Conservation (phyloP, 2,329 filamentous ascomycete genomes). For the Apiospora kogelbergensis region DNA sequence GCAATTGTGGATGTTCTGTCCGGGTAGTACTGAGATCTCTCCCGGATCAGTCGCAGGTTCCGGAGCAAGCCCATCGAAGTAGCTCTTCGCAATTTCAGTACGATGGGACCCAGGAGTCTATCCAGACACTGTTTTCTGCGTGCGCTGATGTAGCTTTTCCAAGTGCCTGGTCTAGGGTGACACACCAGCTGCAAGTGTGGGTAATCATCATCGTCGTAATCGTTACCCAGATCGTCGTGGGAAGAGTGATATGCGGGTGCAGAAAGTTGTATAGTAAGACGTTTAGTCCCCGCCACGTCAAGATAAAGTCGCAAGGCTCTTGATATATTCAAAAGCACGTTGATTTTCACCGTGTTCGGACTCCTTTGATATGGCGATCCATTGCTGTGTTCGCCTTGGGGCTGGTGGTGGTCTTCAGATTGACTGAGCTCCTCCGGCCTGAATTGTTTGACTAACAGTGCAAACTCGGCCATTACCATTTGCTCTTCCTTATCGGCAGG, state of each 20-base stretch:
- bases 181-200: background rate
- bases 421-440: background rate
- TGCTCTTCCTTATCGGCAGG: background rate
- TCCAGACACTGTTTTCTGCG: background rate
- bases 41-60: background rate
- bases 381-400: background rate
- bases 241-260: background rate
- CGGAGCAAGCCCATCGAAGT: background rate
- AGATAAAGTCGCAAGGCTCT: background rate
- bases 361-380: background rate
- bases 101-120: background rate
- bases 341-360: background rate
- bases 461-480: background rate
- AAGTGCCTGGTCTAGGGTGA: background rate
- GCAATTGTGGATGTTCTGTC: background rate
- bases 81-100: background rate
- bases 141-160: background rate
- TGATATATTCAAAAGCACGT: background rate
- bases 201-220: background rate
- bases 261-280: background rate
- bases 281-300: background rate
- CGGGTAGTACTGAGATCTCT: background rate
- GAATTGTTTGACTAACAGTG: background rate
- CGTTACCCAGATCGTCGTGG: background rate
- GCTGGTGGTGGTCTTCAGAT: background rate